phyloP scores from a whole-genome alignment of 1,139 yeast species.

The Scheffersomyces quercinus region DNA sequence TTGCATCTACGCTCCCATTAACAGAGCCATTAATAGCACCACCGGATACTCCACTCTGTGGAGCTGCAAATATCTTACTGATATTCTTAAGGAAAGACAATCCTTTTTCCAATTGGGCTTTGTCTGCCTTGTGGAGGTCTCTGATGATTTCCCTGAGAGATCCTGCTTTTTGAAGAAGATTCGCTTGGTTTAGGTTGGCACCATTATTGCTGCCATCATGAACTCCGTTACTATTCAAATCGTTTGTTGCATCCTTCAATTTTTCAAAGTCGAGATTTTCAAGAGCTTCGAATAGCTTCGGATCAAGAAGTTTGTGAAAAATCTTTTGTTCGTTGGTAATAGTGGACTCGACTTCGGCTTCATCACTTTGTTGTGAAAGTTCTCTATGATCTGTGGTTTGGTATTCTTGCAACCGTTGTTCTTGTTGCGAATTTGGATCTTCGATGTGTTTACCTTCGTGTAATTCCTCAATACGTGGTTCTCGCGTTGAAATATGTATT shows the following conservation, averaged over 20 bases:
- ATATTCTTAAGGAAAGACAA: constrained; percentile 28
- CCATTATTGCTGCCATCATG: constrained; percentile 4
- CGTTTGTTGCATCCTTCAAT: constrained; percentile 23
- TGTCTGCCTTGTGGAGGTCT: constrained; percentile 29
- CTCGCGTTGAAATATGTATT: too few relatives aligned
- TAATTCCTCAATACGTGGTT: neutral
- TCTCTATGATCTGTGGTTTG: neutral
- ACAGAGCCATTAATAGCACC: constrained; percentile 12
- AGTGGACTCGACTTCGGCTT: constrained; percentile 1
- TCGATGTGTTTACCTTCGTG: constrained; percentile 1
- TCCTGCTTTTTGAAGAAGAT: constrained; percentile 29
- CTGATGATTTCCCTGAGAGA: constrained; percentile 29
- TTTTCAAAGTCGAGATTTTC: constrained; percentile 29
- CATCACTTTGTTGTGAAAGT: constrained; percentile 9
- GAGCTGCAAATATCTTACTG: constrained; percentile 9
- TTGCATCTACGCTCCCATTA: constrained; percentile 8
- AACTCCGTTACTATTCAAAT: constrained; percentile 13
- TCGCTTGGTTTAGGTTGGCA: constrained; percentile 12
- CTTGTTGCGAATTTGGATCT: neutral
- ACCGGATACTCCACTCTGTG: neutral
- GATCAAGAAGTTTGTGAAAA: constrained; percentile 30
- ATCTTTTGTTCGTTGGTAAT: constrained; percentile 10
- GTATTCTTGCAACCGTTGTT: neutral
- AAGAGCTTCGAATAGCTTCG: constrained; percentile 30
- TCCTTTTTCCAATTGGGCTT: constrained; percentile 29